These are phyloP conservation scores for Boehmeria nivea DNA, from an alignment of 306 rosid species.

Conservation along the genomic window DNA sequence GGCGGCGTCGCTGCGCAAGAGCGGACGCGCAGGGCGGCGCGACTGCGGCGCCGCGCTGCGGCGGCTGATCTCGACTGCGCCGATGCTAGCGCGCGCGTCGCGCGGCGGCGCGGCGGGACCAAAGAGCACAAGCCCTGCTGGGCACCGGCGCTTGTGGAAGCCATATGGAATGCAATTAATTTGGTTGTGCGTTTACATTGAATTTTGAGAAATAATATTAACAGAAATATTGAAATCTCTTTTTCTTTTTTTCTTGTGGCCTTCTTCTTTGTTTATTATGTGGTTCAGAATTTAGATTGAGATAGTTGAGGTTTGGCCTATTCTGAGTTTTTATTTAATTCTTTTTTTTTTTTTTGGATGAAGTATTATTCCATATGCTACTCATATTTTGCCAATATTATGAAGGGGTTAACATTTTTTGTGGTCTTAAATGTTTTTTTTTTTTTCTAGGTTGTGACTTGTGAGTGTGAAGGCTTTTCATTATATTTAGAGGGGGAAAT, in stretches of 20 bases:
- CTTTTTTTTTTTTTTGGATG: no score
- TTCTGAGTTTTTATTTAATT: no score
- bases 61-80: not conserved
- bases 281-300: slow-evolving; percentile 12
- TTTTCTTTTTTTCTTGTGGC: not conserved
- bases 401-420: no score
- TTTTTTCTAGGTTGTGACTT: no score
- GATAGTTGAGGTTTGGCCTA: not conserved
- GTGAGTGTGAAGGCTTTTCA: no score
- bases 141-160: not conserved
- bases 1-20: slow-evolving; percentile 20
- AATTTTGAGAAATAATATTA: not conserved
- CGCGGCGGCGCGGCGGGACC: not conserved
- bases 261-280: not conserved
- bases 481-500: no score
- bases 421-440: no score
- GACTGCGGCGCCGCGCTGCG: not conserved
- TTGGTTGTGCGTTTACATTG: not conserved
- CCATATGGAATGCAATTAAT: not conserved
- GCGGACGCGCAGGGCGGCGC: not conserved
- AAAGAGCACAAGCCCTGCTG: not conserved
- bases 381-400: no score
- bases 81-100: no score
- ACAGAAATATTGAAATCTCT: not conserved
- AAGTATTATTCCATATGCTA: no score